Base-by-base conservation (phyloP, 73 alveolate species). In the Paramecium biaurelia region DNA sequence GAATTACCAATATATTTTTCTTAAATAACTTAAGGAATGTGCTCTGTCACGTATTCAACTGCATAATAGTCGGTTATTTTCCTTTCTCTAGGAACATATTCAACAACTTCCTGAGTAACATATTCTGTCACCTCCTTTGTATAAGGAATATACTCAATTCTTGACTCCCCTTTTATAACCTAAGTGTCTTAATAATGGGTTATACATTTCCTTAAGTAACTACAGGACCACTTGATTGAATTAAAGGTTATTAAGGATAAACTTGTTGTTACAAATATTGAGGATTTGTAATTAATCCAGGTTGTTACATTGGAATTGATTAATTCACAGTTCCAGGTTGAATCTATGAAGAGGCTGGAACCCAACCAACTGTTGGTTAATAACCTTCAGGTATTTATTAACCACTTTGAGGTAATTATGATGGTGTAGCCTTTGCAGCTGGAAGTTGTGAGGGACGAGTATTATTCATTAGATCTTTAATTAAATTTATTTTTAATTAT, bases 41-140 rank as follows among this genome's bases (percentile, higher is more conserved):
- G 87, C 30, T 89, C 94, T 30, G 94, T 89, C 30, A 70, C 43
- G 30, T 89, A 89, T 70, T 89, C 94, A 47, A 89, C 94, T 18
- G 94, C 94, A 82, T 89, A 89, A 42, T 89, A 89, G 26, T 89
- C 94, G 11, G 94, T 89, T 21, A 89, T 70, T 53, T 89, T 89
- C 47, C 84, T 89, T 35, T 89, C 94, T 63, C 74, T 89, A 21
- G 94, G 94, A 21, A 89, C 94, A 59, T 89, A 89, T 41, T 89
- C 94, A 14, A 89, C 92, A 70, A 76, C 87, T 70, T 89, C 85
- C 37, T 70, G 35, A 7, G 94, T 82, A 9, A 70, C 94, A 89
- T 89, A 89, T 53, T 53, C 30, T n/a, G 26, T 53, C 68, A 63
- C 86, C 38, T 79, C 45, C 70, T 89, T 89, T 23, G 85, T 82